Base-by-base conservation (phyloP, 2,329 filamentous ascomycete genomes). In the Beauveria varroae region DNA sequence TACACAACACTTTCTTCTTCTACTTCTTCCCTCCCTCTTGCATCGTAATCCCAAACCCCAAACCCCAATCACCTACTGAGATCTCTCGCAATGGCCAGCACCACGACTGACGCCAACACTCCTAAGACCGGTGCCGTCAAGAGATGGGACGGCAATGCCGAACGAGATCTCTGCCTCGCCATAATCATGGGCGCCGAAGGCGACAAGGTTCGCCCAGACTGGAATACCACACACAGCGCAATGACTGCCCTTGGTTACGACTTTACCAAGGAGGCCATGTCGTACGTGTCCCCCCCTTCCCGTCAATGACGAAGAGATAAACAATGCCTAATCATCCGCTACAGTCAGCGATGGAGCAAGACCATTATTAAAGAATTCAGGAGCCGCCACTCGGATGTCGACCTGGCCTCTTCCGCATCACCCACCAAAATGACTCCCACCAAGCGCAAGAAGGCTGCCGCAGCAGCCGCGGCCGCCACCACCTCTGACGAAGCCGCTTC, bases 271-370 rank as follows among this genome's bases (percentile, higher is more conserved):
- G 73, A 74, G n/a, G 75, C 75, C 40, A 71, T 77, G 43, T 70
- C 67, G 75, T 77, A 66, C 44, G 74, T 70, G 14, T 37, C 30
- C 6, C 24, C 14, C 8, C 24, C 41, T 8, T 5, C 18, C n/a
- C 6, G n/a, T 14, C 12, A n/a, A 54, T 20, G 26, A 20, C 1
- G 3, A 52, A 52, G 1, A 5, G 24, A 24, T 14, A 18, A 26
- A 16, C 28, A 41, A 24, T 1, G n/a, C 12, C 43, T 28, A 18
- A 51, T 12, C 8, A 28, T 22, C 5, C 34, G 9, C 7, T n/a
- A 47, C 47, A 77, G 75, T 2, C 75, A 77, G 65, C 74, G 74
- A 52, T 76, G 74, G 65, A 69, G 68, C 64, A 77, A 77, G 65
- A 63, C 65, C 22, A 72, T 77, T 64, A 65, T 75, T 63, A 72